Evolutionary conservation across 1,139 yeast genomes (phyloP).

Genomic region (Dujonia santamariae): DNA sequence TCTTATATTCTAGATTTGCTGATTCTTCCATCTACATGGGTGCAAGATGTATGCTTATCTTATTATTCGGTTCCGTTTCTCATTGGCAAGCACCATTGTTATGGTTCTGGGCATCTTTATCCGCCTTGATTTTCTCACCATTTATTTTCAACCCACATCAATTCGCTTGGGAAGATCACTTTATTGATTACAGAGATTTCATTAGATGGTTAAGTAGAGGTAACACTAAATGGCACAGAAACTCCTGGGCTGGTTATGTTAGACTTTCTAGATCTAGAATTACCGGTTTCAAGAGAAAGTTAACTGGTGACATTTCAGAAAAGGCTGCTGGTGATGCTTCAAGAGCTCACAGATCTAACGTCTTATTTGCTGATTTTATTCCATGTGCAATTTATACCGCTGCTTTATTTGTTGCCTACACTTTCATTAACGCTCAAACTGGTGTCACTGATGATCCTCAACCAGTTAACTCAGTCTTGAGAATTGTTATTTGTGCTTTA

Average conservation of each 20-base stretch:
- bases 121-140: constrained; percentile 90
- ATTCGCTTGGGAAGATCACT: constrained; percentile 98
- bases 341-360: constrained; percentile 88
- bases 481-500: constrained; percentile 83
- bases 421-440: constrained; percentile 94
- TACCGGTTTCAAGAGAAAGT: constrained; percentile 96
- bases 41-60: constrained; percentile 84
- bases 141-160: constrained; percentile 97
- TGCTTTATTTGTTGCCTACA: constrained; percentile 85
- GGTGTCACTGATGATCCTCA: constrained; percentile 64
- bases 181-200: constrained; percentile 96
- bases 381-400: constrained; percentile 88
- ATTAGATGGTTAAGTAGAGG: constrained; percentile 99
- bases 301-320: constrained; percentile 85
- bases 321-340: constrained; percentile 92
- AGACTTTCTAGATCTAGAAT: constrained; percentile 94
- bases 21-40: constrained; percentile 97
- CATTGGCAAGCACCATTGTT: constrained; percentile 97
- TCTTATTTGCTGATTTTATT: constrained; percentile 80
- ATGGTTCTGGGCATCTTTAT: constrained; percentile 98
- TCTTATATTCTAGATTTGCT: constrained; percentile 93
- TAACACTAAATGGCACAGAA: constrained; percentile 98
- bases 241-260: constrained; percentile 98
- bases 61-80: constrained; percentile 86
- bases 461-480: constrained; percentile 73